Percentiles rank a stretch among this genome's conserved stretches.
Evolutionary conservation across 2,329 filamentous ascomycete genomes (phyloP).

Genomic region (Westerdykella ornata): DNA sequence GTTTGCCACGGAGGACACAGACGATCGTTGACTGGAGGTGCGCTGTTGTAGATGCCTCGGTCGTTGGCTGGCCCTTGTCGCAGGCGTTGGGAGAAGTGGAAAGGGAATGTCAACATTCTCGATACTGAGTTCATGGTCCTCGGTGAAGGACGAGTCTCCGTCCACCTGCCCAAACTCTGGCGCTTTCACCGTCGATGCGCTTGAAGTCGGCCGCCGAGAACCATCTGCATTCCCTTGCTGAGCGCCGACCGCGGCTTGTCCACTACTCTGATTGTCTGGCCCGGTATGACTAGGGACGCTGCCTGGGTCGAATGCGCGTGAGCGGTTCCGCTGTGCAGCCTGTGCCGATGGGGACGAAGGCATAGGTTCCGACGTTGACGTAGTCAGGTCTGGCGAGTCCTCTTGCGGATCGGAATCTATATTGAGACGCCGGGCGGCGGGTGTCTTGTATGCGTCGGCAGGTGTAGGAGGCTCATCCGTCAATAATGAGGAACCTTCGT

Average conservation of each 20-base stretch:
- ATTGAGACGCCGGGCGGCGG: slow-evolving; percentile 26
- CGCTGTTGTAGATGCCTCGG: slow-evolving; percentile 52
- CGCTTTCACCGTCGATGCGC: slow-evolving; percentile 37
- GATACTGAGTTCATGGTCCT: slow-evolving; percentile 25
- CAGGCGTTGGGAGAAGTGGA: slow-evolving; percentile 16
- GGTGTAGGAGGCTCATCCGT: slow-evolving; percentile 35
- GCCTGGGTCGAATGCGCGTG: slow-evolving; percentile 11
- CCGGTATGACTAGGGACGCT: slow-evolving; percentile 2
- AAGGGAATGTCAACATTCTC: slow-evolving; percentile 20
- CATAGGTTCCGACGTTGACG: slow-evolving; percentile 27
- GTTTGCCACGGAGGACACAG: slow-evolving; percentile 50
- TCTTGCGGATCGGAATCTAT: slow-evolving; percentile 12
- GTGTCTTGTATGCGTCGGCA: slow-evolving; percentile 40
- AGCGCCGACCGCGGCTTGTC: slow-evolving; percentile 7
- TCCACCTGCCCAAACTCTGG: slow-evolving; percentile 29
- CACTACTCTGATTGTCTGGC: slow-evolving; percentile 2
- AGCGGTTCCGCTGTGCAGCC: slow-evolving; percentile 34
- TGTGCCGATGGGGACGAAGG: slow-evolving; percentile 42
- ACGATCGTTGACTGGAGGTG: slow-evolving; percentile 53
- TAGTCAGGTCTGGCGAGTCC: slow-evolving; percentile 22
- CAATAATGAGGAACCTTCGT: slow-evolving; percentile 23
- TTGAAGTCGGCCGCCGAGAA: slow-evolving; percentile 31
- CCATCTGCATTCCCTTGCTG: slow-evolving; percentile 17
- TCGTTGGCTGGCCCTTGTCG: slow-evolving; percentile 36
- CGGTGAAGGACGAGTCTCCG: slow-evolving; percentile 23